A percentile compares a stretch with the other conserved stretches of the same genome.
Conservation (phyloP, 2,329 filamentous ascomycete species). For the Grosmannia clavigera region DNA sequence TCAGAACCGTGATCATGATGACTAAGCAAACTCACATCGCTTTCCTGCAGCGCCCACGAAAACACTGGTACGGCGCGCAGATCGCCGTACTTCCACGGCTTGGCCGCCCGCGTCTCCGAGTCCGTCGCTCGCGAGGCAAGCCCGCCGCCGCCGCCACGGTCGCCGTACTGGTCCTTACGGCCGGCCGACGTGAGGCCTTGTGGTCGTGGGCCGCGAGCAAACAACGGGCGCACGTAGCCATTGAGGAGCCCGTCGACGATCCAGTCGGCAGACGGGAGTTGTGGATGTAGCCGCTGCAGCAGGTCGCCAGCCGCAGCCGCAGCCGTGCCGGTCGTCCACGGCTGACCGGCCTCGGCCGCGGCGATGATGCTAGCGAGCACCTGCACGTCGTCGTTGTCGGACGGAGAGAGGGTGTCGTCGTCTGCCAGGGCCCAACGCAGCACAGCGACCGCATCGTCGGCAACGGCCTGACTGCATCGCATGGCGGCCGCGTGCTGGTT, state of each 20-base stretch:
- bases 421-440: conserved; percentile 1
- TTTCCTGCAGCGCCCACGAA: conserved; percentile 43
- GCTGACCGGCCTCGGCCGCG: conserved; percentile 17
- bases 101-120: conserved; percentile 27
- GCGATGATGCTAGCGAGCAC: conserved; percentile 22
- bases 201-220: conserved; percentile 43
- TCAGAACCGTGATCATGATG: not conserved
- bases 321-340: conserved; percentile 19
- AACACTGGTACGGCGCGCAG: conserved; percentile 42
- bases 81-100: conserved; percentile 49
- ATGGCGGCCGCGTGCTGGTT: not conserved
- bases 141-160: conserved; percentile 16
- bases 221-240: conserved; percentile 53
- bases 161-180: conserved; percentile 34
- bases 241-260: conserved; percentile 46
- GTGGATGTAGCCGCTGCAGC: conserved; percentile 15
- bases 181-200: conserved; percentile 42
- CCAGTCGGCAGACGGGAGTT: conserved; percentile 18
- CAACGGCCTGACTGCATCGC: conserved; percentile 5
- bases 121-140: conserved; percentile 16
- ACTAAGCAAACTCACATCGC: conserved; percentile 27
- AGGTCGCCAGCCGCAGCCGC: conserved; percentile 20
- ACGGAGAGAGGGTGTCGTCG: not conserved
- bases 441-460: conserved; percentile 10
- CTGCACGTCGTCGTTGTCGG: conserved; percentile 8